These are phyloP conservation scores for Populus hybrid DNA, from an alignment of 441 rosid genomes.

Conservation along the genomic window DNA sequence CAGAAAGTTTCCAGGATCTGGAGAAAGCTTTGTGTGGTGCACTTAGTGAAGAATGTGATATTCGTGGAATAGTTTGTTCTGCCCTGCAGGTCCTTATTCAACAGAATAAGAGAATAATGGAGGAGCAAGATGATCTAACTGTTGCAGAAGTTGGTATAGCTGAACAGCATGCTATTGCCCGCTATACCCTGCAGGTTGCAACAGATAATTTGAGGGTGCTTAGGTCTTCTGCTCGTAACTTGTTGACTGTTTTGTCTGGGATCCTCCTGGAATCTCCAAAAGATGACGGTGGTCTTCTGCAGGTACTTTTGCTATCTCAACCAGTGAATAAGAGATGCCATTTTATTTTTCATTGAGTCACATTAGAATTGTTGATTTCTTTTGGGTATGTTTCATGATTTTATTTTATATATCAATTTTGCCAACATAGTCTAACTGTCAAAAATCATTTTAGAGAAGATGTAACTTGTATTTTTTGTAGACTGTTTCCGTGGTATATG, in stretches of 20 bases:
- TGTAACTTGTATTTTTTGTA: not conserved
- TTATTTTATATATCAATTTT: not conserved
- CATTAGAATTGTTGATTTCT: not conserved
- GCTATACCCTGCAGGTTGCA: slow-evolving; percentile 55
- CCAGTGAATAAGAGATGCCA: not conserved
- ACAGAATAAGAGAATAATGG: slow-evolving; percentile 60
- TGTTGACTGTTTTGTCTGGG: slow-evolving; percentile 57
- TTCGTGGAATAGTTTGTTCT: slow-evolving; percentile 72
- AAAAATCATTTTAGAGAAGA: not conserved
- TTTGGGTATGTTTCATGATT: not conserved
- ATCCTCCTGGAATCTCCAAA: slow-evolving; percentile 60
- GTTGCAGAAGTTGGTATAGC: slow-evolving; percentile 43
- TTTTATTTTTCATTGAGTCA: not conserved
- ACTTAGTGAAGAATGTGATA: slow-evolving; percentile 56
- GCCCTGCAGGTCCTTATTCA: slow-evolving; percentile 72
- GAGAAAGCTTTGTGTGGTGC: slow-evolving; percentile 44
- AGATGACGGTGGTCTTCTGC: slow-evolving; percentile 89
- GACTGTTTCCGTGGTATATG: not conserved
- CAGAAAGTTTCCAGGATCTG: slow-evolving; percentile 69
- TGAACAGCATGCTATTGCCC: slow-evolving; percentile 46
- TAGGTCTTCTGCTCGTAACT: slow-evolving; percentile 55
- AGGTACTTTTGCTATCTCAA: slow-evolving; percentile 43
- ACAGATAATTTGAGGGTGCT: slow-evolving; percentile 56
- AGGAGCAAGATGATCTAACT: slow-evolving; percentile 34
- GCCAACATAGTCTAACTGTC: not conserved